Evolutionary conservation across 441 rosid species (phyloP), one percentile per base, ranked within the genome.

Genomic region (Eugenia klotzschiana): DNA sequence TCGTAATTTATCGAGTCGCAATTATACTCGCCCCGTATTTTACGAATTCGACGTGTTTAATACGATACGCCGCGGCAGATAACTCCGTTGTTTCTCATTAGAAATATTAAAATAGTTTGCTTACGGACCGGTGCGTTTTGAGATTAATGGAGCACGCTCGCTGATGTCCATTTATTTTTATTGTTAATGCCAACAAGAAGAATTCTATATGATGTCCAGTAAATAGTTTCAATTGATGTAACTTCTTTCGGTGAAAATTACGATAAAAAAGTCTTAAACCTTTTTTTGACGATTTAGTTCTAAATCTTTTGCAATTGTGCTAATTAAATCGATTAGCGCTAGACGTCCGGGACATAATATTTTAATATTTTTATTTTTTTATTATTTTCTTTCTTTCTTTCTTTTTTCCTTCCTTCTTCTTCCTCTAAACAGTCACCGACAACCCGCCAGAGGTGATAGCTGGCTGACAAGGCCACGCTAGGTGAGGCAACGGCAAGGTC

Each of bases 51-150:
- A 1, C 4, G 43, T 60, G 37, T 29, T 60, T 33, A 18, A 33
- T 64, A 33, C 12, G 4, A 2, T 16, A 6, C 4, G 23, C 0
- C 12, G 1, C 1, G 0, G 2, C 1, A 0, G 29, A 56, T 25
- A 12, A 25, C 20, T 4, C 8, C 1, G 11, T 27, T 8, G 0
- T 0, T 58, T 58, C 8, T 5, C 23, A 8, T 2, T 0, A 7
- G 8, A 58, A 7, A 0, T 15, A 7, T 0, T 9, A 27, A 15
- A 0, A 33, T 7, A 1, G 23, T 27, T 8, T 60, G 8, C 43
- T 18, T 9, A 2, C 5, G 6, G 3, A n/a, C n/a, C n/a, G n/a
- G n/a, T 60, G 73, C 41, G 1, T 29, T 58, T 27, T 15, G 23
- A 58, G 7, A 58, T 27, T 58, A 18, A 27, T 7, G 40, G 40